Evolutionary conservation across 1,139 yeast species (phyloP), one percentile per base, ranked within the genome.

Genomic region (Chernovozyma sophiae-reginae): DNA sequence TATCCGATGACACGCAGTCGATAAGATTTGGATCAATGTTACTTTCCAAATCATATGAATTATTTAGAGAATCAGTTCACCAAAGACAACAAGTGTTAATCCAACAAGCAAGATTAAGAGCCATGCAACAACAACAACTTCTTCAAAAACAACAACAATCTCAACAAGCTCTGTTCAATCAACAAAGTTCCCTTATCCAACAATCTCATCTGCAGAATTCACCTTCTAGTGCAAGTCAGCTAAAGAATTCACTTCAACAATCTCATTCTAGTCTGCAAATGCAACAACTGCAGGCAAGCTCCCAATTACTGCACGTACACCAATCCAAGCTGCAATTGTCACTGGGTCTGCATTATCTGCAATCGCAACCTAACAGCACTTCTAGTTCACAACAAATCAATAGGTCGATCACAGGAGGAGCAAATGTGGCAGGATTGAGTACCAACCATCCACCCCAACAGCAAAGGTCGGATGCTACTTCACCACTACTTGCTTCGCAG

Each of bases 1-100:
- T 89, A 35, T 79, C 90, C 16, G 85, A 83, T 40, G 94, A 82
- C 39, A 89, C 97, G 0, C 97, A 89, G 60, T 81, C 86, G 0
- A 86, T 90, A 26, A 70, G 97, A 43, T 89, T 90, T 59, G 96
- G 97, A 5, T 80, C 95, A 4, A 87, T 89, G 96, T 62, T 90
- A 31, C 68, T 89, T 33, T 80, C 94, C 4, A 90, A 90, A 58
- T 82, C 96, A 0, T 86, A 85, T 53, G 97, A 84, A 35, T 61
- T 81, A 60, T 58, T 74, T 63, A 55, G 77, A 35, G 79, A 72
- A 47, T 69, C 75, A 10, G 77, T 54, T 55, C 74, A 68, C 43
- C 74, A 69, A 48, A 58, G 70, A 37, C 72, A 65, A 51, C 74
- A 67, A 43, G 53, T 58, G 16, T 60, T 58, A 43, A 53, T 68